Evolutionary conservation across 2,329 filamentous ascomycete genomes (phyloP).

Genomic region (Dactylellina parvicollis): DNA sequence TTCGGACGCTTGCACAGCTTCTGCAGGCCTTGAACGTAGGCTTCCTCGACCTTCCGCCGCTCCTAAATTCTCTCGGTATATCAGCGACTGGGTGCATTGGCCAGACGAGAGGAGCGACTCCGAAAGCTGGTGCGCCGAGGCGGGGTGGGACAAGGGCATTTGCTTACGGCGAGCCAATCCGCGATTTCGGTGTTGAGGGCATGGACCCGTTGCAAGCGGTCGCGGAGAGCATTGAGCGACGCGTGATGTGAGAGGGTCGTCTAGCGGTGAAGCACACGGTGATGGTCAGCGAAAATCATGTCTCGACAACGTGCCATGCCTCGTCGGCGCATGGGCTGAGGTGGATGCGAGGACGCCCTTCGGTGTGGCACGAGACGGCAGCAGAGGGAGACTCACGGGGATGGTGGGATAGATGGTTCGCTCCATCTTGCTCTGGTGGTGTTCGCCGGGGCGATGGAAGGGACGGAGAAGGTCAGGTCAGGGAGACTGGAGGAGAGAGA

Average conservation of each 20-base stretch:
- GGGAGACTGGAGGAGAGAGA: conserved; percentile 18
- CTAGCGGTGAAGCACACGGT: conserved; percentile 14
- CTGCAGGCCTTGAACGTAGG: conserved; percentile 82
- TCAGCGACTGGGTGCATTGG: conserved; percentile 30
- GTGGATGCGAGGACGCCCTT: no score
- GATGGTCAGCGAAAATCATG: conserved; percentile 28
- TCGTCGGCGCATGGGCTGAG: no score
- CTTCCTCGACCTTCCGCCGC: conserved; percentile 88
- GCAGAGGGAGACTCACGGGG: conserved; percentile 74
- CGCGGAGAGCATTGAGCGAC: conserved; percentile 80
- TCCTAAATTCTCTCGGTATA: conserved; percentile 70
- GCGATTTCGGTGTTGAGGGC: conserved; percentile 90
- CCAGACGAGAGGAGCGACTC: no score
- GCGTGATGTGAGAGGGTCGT: conserved; percentile 49
- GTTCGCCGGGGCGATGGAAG: conserved; percentile 3
- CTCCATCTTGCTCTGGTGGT: conserved; percentile 60
- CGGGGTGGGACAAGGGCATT: conserved; percentile 1
- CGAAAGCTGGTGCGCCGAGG: conserved; percentile 47
- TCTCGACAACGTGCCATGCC: conserved; percentile 27
- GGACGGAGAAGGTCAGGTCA: background rate
- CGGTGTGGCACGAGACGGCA: background rate
- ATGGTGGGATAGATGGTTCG: conserved; percentile 92
- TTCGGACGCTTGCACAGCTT: conserved; percentile 80
- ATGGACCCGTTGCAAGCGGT: conserved; percentile 85
- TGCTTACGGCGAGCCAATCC: conserved; percentile 90